Percentiles rank a stretch among this genome's conserved stretches.
Evolutionary conservation across 169 alveolate species (phyloP).

Genomic region (Cytauxzoon felis): DNA sequence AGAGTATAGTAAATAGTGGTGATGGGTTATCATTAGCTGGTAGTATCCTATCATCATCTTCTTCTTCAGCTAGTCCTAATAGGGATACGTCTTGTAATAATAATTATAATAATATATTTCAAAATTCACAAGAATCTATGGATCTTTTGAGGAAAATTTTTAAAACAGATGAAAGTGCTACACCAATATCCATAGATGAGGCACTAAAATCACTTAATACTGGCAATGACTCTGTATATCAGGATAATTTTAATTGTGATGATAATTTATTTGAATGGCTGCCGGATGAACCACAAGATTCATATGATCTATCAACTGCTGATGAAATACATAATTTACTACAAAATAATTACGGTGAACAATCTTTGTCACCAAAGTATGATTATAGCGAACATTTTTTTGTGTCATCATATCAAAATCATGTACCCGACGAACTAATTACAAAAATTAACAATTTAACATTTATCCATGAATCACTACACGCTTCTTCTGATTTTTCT

Average conservation of each 20-base stretch:
- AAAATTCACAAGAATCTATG: slow-evolving; percentile 9
- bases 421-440: slow-evolving; percentile 5
- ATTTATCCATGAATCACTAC: slow-evolving; percentile 39
- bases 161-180: not conserved
- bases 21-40: too few species aligned
- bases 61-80: too few species aligned
- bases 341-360: not conserved
- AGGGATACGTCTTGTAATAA: not conserved
- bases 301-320: not conserved
- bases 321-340: not conserved
- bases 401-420: not conserved
- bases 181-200: too few species aligned
- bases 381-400: slow-evolving; percentile 7
- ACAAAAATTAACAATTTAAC: slow-evolving; percentile 15
- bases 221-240: not conserved
- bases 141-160: slow-evolving; percentile 8
- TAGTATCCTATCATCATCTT: too few species aligned
- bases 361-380: not conserved
- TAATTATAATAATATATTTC: not conserved
- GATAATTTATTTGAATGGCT: slow-evolving; percentile 19
- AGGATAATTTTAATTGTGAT: slow-evolving; percentile 2
- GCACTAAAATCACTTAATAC: not conserved
- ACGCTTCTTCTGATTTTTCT: slow-evolving; percentile 44
- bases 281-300: slow-evolving; percentile 17
- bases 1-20: too few species aligned